These are phyloP conservation scores for Angomonas ambiguus DNA, from an alignment of 208 protist species.

Conservation along the genomic window DNA sequence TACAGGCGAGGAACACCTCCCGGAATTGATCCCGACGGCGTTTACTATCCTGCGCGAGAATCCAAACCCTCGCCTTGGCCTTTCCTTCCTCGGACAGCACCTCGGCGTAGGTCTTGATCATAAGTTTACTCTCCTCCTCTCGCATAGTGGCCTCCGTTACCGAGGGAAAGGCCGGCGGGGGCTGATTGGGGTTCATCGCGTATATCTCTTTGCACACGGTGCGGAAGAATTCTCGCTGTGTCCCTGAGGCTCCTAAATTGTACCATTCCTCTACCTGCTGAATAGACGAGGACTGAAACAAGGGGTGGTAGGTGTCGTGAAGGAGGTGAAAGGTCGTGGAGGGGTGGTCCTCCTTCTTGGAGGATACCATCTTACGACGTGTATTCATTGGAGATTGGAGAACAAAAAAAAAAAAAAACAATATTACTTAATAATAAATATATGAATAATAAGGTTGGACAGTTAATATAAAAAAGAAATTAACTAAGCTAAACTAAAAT, in stretches of 20 bases:
- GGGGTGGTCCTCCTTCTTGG: slow-evolving; percentile 35
- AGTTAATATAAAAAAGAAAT: too few species aligned
- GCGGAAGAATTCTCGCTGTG: slow-evolving; percentile 72
- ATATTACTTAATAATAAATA: slow-evolving; percentile 24
- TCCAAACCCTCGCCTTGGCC: slow-evolving; percentile 50
- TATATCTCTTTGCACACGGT: slow-evolving; percentile 76
- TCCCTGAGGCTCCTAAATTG: slow-evolving; percentile 69
- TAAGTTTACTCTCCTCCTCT: slow-evolving; percentile 40
- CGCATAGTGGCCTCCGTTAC: slow-evolving; percentile 17
- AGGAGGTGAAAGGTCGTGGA: slow-evolving; percentile 81
- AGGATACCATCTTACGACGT: slow-evolving; percentile 46
- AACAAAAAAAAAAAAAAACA: background rate
- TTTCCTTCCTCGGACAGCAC: slow-evolving; percentile 55
- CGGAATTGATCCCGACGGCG: slow-evolving; percentile 55
- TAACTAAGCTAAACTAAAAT: too few species aligned
- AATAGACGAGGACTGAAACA: slow-evolving; percentile 41
- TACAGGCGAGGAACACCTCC: slow-evolving; percentile 72
- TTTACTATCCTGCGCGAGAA: slow-evolving; percentile 38
- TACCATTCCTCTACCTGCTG: slow-evolving; percentile 85
- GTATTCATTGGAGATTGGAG: slow-evolving; percentile 56
- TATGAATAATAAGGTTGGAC: too few species aligned
- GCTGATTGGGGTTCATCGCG: background rate
- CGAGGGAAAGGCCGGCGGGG: slow-evolving; percentile 19
- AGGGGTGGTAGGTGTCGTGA: slow-evolving; percentile 61
- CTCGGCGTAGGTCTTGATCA: slow-evolving; percentile 63